Conservation (phyloP, 768 basidiomycete species). For the Leucosporidium scottii region DNA sequence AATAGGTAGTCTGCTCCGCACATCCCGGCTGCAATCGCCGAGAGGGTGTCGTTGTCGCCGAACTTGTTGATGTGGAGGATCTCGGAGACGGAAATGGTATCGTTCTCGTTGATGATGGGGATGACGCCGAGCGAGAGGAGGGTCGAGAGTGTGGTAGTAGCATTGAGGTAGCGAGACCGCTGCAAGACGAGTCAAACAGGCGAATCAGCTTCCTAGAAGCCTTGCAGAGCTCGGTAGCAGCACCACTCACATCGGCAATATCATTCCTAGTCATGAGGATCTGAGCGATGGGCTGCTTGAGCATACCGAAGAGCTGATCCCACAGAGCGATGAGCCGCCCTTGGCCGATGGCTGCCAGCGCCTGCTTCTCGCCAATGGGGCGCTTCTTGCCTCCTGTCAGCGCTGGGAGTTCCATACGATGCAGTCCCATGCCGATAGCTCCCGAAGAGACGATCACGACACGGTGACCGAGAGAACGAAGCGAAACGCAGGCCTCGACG, state of each 20-base stretch:
- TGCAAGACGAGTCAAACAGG: constrained; percentile 40
- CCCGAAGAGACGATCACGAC: constrained; percentile 94
- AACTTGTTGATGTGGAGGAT: constrained; percentile 66
- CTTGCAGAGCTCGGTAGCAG: background rate
- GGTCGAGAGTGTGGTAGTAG: constrained; percentile 89
- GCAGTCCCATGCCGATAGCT: constrained; percentile 91
- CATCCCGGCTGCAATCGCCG: constrained; percentile 95
- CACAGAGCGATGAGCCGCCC: constrained; percentile 90
- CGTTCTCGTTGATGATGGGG: constrained; percentile 98
- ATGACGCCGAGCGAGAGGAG: constrained; percentile 88
- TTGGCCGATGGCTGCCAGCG: constrained; percentile 93
- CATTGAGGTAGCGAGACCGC: constrained; percentile 93
- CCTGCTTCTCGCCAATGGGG: constrained; percentile 89
- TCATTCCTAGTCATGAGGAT: constrained; percentile 89
- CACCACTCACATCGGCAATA: constrained; percentile 74
- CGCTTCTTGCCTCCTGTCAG: constrained; percentile 46
- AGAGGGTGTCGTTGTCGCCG: constrained; percentile 96
- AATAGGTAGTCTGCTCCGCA: constrained; percentile 97
- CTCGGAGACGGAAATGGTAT: constrained; percentile 97
- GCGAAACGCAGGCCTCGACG: constrained; percentile 77
- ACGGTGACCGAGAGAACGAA: constrained; percentile 76
- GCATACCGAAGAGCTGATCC: constrained; percentile 90
- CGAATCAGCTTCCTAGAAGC: constrained; percentile 1
- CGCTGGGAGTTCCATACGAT: constrained; percentile 67
- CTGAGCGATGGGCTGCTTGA: constrained; percentile 93